A percentile compares a stretch with the other conserved stretches of the same genome.
phyloP scores from a whole-genome alignment of 2,329 filamentous ascomycete genomes.

The Allantophomopsis cytisporea region DNA sequence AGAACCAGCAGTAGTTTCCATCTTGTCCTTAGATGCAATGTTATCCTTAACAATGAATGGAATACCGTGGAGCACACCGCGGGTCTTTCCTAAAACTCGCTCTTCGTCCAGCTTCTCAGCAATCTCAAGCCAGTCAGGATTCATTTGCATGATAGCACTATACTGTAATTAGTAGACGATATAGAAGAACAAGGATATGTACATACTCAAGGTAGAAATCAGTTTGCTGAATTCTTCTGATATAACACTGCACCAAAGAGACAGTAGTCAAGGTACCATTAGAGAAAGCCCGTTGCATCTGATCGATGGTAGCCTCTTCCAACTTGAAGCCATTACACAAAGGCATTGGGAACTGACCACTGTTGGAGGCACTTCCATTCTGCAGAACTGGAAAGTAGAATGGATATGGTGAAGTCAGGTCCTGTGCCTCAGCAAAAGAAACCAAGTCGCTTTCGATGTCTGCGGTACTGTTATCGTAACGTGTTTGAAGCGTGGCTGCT shows the following conservation, averaged over 20 bases:
- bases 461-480: too few relatives aligned
- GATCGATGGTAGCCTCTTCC: conserved; percentile 45
- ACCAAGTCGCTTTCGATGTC: too few relatives aligned
- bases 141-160: conserved; percentile 30
- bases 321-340: conserved; percentile 41
- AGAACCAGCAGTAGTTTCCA: conserved; percentile 63
- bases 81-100: conserved; percentile 29
- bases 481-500: too few relatives aligned
- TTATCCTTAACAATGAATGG: conserved; percentile 36
- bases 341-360: conserved; percentile 39
- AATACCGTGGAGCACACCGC: conserved; percentile 40
- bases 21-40: conserved; percentile 51
- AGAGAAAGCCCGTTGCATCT: conserved; percentile 38
- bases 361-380: conserved; percentile 5
- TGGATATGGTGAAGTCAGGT: conserved; percentile 5
- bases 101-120: conserved; percentile 34
- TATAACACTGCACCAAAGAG: conserved; percentile 44
- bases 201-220: conserved; percentile 46
- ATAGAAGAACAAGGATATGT: not conserved
- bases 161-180: conserved; percentile 11
- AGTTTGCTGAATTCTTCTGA: conserved; percentile 42
- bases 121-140: conserved; percentile 22
- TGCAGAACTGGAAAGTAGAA: conserved; percentile 20
- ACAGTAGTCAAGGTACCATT: conserved; percentile 50
- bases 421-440: not conserved